Percentiles rank a stretch among this genome's conserved stretches.
Conservation (phyloP, 768 basidiomycete genomes). For the Lactarius vividus region DNA sequence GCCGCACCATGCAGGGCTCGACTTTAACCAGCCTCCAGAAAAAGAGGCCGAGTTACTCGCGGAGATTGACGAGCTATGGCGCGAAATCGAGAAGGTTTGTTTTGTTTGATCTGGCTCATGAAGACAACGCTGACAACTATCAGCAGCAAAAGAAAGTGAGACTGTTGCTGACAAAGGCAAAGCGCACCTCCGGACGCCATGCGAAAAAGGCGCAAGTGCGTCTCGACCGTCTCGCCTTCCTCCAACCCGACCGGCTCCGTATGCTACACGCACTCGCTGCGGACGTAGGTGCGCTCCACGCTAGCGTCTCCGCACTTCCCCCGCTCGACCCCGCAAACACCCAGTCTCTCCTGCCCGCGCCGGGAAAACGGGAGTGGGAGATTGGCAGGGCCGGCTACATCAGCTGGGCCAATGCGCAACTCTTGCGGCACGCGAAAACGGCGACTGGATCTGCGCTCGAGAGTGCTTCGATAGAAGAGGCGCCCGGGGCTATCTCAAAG, state of each 20-base stretch:
- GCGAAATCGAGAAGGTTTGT: conserved; percentile 68
- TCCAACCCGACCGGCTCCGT: conserved; percentile 43
- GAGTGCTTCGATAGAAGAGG: conserved; percentile 1
- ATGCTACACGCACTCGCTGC: conserved; percentile 41
- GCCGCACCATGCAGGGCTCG: conserved; percentile 71
- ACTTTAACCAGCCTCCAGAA: conserved; percentile 60
- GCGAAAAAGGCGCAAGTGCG: conserved; percentile 47
- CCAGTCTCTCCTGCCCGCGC: conserved; percentile 39
- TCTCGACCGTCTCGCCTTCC: conserved; percentile 43
- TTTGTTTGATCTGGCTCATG: too few species aligned
- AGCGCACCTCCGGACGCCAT: conserved; percentile 46
- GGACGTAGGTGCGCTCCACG: conserved; percentile 46
- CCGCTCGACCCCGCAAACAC: conserved; percentile 29
- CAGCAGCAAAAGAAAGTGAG: conserved; percentile 65
- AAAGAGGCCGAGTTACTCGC: conserved; percentile 52
- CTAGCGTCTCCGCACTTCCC: conserved; percentile 49
- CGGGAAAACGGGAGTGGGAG: conserved; percentile 78
- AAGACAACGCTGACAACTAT: conserved; percentile 3
- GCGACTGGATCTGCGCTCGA: neutral
- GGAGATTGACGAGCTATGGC: conserved; percentile 65
- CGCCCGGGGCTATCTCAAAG: neutral
- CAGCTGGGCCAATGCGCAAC: conserved; percentile 68
- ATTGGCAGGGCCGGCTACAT: conserved; percentile 69
- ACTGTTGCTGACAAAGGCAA: conserved; percentile 52
- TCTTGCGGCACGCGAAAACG: conserved; percentile 40